Conservation (phyloP, 1,284 basidiomycete genomes). For the Cryptococcus sp. region DNA sequence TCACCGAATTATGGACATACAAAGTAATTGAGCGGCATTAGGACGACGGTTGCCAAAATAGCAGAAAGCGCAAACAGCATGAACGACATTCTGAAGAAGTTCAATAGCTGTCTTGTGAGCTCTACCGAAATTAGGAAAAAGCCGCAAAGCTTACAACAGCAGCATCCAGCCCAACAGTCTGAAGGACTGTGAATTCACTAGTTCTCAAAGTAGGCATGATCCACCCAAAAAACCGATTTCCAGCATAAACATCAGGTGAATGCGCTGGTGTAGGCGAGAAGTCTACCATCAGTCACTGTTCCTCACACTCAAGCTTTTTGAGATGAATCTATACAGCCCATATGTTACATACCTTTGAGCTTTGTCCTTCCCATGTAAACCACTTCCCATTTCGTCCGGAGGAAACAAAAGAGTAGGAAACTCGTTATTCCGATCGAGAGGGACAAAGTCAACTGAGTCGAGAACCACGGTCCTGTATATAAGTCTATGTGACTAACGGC, state of each 20-base stretch:
- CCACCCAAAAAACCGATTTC: slow-evolving; percentile 76
- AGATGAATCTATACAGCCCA: neutral
- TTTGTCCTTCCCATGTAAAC: slow-evolving; percentile 89
- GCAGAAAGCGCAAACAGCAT: slow-evolving; percentile 81
- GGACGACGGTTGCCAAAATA: slow-evolving; percentile 66
- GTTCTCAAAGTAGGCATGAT: slow-evolving; percentile 84
- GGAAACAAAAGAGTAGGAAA: slow-evolving; percentile 83
- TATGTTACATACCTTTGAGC: slow-evolving; percentile 66
- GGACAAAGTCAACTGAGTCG: slow-evolving; percentile 80
- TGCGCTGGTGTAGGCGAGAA: slow-evolving; percentile 39
- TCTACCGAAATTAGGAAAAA: neutral
- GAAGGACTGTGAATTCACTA: slow-evolving; percentile 88
- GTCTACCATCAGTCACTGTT: slow-evolving; percentile 17
- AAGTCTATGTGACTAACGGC: neutral
- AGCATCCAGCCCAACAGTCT: slow-evolving; percentile 93
- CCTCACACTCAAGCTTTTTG: neutral
- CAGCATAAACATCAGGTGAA: slow-evolving; percentile 25
- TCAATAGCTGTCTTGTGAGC: slow-evolving; percentile 63
- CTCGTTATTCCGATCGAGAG: slow-evolving; percentile 69
- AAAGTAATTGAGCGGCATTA: slow-evolving; percentile 87
- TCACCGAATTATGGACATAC: too few species aligned
- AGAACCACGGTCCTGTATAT: slow-evolving; percentile 53
- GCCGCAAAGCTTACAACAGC: slow-evolving; percentile 64
- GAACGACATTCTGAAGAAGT: slow-evolving; percentile 93
- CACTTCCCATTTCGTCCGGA: slow-evolving; percentile 79